Evolutionary conservation across 2,329 filamentous ascomycete species (phyloP).

Genomic region (Colletotrichum gloeosporioides): DNA sequence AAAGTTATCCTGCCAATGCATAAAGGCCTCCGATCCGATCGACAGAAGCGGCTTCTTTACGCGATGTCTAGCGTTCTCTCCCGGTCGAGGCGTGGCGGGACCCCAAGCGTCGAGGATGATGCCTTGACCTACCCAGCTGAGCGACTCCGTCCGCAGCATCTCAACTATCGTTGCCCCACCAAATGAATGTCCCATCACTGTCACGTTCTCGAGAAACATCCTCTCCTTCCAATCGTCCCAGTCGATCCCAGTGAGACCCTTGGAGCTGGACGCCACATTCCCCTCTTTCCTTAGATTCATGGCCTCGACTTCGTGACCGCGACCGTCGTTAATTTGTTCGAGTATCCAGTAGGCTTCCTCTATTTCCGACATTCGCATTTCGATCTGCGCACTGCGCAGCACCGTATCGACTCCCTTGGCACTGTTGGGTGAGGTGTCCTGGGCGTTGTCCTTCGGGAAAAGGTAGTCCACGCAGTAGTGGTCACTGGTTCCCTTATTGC

Average conservation of each 20-base stretch:
- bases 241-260: conserved; percentile 58
- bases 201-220: conserved; percentile 60
- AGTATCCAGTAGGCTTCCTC: conserved; percentile 67
- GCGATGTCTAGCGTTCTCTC: conserved; percentile 47
- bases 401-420: conserved; percentile 64
- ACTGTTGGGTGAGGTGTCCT: conserved; percentile 59
- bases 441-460: conserved; percentile 61
- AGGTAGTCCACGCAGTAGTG: conserved; percentile 65
- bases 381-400: conserved; percentile 65
- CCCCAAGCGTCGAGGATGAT: conserved; percentile 73
- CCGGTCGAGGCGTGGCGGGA: conserved; percentile 49
- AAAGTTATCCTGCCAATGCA: conserved; percentile 72
- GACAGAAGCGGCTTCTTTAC: conserved; percentile 62
- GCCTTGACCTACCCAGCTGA: conserved; percentile 65
- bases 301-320: conserved; percentile 53
- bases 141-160: conserved; percentile 57
- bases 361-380: conserved; percentile 67
- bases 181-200: conserved; percentile 70
- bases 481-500: conserved; percentile 27
- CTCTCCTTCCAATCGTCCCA: conserved; percentile 63
- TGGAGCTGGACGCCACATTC: conserved; percentile 63
- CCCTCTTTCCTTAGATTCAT: conserved; percentile 62
- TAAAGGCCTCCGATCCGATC: conserved; percentile 73
- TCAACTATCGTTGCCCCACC: conserved; percentile 70
- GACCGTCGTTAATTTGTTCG: conserved; percentile 57